These are phyloP conservation scores for Termitomyces sp. DNA, from an alignment of 768 basidiomycete species.

Conservation along the genomic window DNA sequence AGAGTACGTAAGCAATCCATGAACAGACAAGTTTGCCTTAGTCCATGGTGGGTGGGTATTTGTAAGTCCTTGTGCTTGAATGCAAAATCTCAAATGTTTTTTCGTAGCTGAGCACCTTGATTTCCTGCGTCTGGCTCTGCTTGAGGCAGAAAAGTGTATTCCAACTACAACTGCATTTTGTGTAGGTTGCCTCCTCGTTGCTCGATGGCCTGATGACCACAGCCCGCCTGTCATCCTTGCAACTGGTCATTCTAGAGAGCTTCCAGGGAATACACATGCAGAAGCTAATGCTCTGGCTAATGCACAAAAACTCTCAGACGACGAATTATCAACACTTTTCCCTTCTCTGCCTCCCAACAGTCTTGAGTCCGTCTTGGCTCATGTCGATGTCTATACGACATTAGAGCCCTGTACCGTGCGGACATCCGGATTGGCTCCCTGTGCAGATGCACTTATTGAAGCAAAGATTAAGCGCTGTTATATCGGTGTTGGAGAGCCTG, in stretches of 20 bases:
- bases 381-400: slow-evolving; percentile 85
- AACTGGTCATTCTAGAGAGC: slow-evolving; percentile 85
- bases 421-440: slow-evolving; percentile 81
- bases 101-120: slow-evolving; percentile 18
- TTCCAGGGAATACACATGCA: slow-evolving; percentile 93
- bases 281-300: slow-evolving; percentile 92
- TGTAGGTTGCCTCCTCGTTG: slow-evolving; percentile 80
- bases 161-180: slow-evolving; percentile 79
- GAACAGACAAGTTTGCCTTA: neutral
- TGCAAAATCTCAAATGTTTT: neutral
- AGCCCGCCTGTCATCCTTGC: slow-evolving; percentile 51
- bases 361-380: slow-evolving; percentile 45
- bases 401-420: slow-evolving; percentile 94
- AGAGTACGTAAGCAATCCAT: slow-evolving; percentile 17
- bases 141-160: slow-evolving; percentile 63
- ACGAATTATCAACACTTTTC: slow-evolving; percentile 40
- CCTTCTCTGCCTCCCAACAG: slow-evolving; percentile 26
- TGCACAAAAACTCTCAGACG: slow-evolving; percentile 37
- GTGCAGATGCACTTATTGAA: slow-evolving; percentile 76
- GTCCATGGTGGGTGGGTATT: slow-evolving; percentile 9
- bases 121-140: slow-evolving; percentile 61
- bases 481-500: slow-evolving; percentile 87
- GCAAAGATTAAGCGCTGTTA: slow-evolving; percentile 70
- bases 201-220: slow-evolving; percentile 32
- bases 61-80: neutral